phyloP scores from a whole-genome alignment of 129 eudicot species.

The Scalesia atractyloides region DNA sequence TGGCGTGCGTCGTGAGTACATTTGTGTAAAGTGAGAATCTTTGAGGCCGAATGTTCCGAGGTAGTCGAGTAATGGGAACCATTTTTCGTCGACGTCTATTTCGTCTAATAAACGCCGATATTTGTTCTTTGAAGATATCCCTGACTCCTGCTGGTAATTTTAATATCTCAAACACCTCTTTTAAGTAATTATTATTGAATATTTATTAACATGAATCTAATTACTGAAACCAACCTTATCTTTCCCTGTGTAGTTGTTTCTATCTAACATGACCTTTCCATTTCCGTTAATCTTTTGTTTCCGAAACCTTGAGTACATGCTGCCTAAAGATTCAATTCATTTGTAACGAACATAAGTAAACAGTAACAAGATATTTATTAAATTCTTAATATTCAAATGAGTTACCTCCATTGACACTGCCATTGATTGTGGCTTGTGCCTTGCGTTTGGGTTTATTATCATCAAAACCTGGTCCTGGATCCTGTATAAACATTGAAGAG shows the following conservation, averaged over 20 bases:
- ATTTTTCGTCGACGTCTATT: slow-evolving; percentile 72
- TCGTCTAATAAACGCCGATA: slow-evolving; percentile 61
- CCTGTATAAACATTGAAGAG: slow-evolving; percentile 46
- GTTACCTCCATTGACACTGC: slow-evolving; percentile 46
- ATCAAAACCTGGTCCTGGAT: slow-evolving; percentile 47
- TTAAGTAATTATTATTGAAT: neutral
- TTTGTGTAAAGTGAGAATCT: slow-evolving; percentile 79
- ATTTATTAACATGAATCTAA: neutral
- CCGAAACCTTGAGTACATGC: slow-evolving; percentile 40
- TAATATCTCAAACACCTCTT: slow-evolving; percentile 8
- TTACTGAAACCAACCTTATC: slow-evolving; percentile 45
- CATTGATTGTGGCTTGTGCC: slow-evolving; percentile 34
- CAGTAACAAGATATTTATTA: neutral
- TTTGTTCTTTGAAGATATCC: slow-evolving; percentile 43
- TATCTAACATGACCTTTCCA: slow-evolving; percentile 29
- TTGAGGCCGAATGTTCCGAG: slow-evolving; percentile 77
- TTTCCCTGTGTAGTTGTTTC: slow-evolving; percentile 19
- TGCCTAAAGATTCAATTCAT: slow-evolving; percentile 37
- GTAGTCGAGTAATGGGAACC: slow-evolving; percentile 87
- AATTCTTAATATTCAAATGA: slow-evolving; percentile 16
- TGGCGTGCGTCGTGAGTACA: slow-evolving; percentile 87
- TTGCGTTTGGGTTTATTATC: slow-evolving; percentile 47
- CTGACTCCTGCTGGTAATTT: slow-evolving; percentile 49
- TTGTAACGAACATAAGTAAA: neutral
- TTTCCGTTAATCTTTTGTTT: slow-evolving; percentile 33